Evolutionary conservation across 768 basidiomycete genomes (phyloP), one percentile per base, ranked within the genome.

Genomic region (Leucocoprinus leucothites): DNA sequence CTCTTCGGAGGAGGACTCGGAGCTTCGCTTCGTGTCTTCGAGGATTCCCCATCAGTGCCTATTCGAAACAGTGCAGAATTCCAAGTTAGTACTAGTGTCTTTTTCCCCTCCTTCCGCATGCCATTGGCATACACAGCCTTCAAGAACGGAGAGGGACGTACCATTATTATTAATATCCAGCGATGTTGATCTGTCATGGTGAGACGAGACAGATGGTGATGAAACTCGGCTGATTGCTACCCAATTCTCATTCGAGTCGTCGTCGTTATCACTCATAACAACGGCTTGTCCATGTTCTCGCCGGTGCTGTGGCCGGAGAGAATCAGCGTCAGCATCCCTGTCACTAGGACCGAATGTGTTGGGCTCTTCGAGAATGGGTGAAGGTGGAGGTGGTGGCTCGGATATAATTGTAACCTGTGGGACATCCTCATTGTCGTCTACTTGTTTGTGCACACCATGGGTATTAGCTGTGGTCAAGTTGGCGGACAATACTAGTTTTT

Each of bases 1-100:
- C 74, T 75, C 65, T 80, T 82, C 3, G 77, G 75, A 50, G 79
- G 79, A 28, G 79, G 76, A 60, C 76, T 79, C 9, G 79, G 78
- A 2, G 67, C 68, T 19, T 61, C 64, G 19, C 57, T 58, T 8
- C 54, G 55, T 34, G 48, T 52, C n/a, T 59, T 53, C 9, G 59
- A 48, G 9, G 64, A 64, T 34, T 61, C 47, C 26, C 41, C 42
- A 48, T 56, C 48, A 40, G 38, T 40, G 18, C 9, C 46, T 21
- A 22, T 40, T 21, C 34, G 25, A 31, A 11, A 31, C 11, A 11
- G 31, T 5, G 31, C 5, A 31, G 11, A 31, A 5, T 31, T 31
- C 31, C 31, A 5, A 11, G 25, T 22, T 61, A 51, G 24, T 58
- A 57, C 3, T 31, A 31, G 31, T 31, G 31, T 11, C 31, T 31